Conservation (phyloP, 2,329 filamentous ascomycete genomes). For the Penicillium janthinellum region DNA sequence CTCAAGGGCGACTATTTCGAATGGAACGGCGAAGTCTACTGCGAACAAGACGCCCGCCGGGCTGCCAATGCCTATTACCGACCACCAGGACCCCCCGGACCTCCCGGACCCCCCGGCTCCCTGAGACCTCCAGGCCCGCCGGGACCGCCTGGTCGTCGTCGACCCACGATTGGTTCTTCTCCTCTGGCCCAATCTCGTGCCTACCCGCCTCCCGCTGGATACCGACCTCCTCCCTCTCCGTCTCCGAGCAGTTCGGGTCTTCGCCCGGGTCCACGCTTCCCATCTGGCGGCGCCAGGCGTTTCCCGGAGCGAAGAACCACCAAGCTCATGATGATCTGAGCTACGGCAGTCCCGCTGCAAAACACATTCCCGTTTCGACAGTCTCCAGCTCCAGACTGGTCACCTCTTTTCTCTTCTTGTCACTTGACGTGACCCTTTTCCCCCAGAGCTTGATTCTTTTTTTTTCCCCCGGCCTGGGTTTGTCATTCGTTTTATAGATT, state of each 20-base stretch:
- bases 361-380: background rate
- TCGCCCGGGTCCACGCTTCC: constrained; percentile 25
- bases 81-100: constrained; percentile 23
- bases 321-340: constrained; percentile 52
- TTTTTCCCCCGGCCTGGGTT: background rate
- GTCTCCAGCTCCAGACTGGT: background rate
- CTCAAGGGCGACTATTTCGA: constrained; percentile 89
- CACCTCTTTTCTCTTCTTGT: background rate
- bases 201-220: constrained; percentile 33
- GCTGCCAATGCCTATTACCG: constrained; percentile 40
- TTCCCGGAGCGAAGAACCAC: constrained; percentile 54
- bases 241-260: constrained; percentile 21
- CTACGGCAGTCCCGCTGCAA: background rate
- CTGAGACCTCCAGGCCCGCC: background rate
- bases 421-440: background rate
- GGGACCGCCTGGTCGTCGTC: constrained; percentile 35
- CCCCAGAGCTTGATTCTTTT: background rate
- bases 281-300: constrained; percentile 38
- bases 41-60: constrained; percentile 79
- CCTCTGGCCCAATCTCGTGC: constrained; percentile 33
- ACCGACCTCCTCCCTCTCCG: constrained; percentile 26
- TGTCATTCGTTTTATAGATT: constrained; percentile 21
- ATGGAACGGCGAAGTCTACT: constrained; percentile 76
- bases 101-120: constrained; percentile 12
- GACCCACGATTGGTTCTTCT: constrained; percentile 37